A percentile compares a stretch with the other conserved stretches of the same genome.
Evolutionary conservation across 345 rosid genomes (phyloP).

Genomic region (rapeseed (Brassica napus)): Da-Ae NC_063437.1:16958501-16959000

Average conservation of each 20-base stretch:
- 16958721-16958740: conserved; percentile 82
- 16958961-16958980: conserved; percentile 69
- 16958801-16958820: conserved; percentile 73
- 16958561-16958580: conserved; percentile 54
- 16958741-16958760: conserved; percentile 76
- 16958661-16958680: conserved; percentile 70
- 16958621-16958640: conserved; percentile 63
- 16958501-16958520: conserved; percentile 82
- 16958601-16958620: conserved; percentile 79
- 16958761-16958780: conserved; percentile 83
- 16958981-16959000: conserved; percentile 88
- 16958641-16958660: conserved; percentile 78
- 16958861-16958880: conserved; percentile 42
- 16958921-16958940: conserved; percentile 76
- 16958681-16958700: conserved; percentile 70
- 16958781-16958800: conserved; percentile 72
- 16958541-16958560: conserved; percentile 68
- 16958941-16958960: conserved; percentile 80
- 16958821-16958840: conserved; percentile 87
- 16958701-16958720: conserved; percentile 58
- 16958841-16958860: conserved; percentile 78
- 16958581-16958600: conserved; percentile 94
- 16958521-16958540: conserved; percentile 77
- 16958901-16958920: conserved; percentile 68
- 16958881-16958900: conserved; percentile 67